phyloP scores from a whole-genome alignment of 352 stramenopile species.

The Thalassiosira livingstoniorum region DNA sequence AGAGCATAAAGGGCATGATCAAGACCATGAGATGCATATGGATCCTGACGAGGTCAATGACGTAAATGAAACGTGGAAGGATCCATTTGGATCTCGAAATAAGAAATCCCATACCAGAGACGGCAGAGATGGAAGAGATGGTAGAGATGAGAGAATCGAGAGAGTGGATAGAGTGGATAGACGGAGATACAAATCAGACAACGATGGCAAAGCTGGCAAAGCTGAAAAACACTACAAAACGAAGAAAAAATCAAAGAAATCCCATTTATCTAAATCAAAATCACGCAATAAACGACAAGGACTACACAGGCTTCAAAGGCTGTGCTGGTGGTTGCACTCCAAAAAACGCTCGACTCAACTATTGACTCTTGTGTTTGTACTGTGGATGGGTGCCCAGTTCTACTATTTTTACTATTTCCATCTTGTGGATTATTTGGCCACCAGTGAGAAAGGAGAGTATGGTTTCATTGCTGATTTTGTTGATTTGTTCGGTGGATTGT shows the following conservation, averaged over 20 bases:
- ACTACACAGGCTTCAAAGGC: no score
- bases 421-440: neutral
- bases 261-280: neutral
- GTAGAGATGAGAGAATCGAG: no score
- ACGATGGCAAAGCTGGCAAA: no score
- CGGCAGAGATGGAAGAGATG: no score
- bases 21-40: neutral
- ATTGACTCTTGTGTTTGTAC: constrained; percentile 1
- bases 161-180: no score
- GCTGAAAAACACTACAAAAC: neutral
- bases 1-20: neutral
- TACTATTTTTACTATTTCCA: constrained; percentile 33
- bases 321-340: neutral
- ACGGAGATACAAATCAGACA: no score
- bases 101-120: no score
- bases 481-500: neutral
- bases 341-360: constrained; percentile 32
- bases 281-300: neutral
- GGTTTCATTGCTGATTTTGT: neutral
- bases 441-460: no score
- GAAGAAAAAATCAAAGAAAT: neutral
- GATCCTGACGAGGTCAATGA: no score
- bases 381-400: constrained; percentile 25
- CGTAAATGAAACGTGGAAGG: no score
- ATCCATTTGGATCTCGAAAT: constrained; percentile 1